Base-by-base conservation (phyloP, 2,329 filamentous ascomycete genomes). In the Cladosporium cucumerinum region DNA sequence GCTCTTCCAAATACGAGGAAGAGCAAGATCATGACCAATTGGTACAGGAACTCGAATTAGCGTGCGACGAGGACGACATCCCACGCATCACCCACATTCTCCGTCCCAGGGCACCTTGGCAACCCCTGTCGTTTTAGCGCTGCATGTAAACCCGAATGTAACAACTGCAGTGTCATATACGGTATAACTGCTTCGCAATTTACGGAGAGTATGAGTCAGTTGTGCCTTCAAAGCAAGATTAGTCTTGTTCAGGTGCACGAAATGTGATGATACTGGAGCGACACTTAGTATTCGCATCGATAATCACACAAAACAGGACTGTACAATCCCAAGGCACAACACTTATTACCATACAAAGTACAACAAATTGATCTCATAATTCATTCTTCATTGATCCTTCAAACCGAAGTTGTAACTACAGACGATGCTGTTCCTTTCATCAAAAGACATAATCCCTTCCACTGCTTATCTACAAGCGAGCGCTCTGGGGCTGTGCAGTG, bases 401-500 rank as follows among this genome's bases (percentile, higher is more conserved):
- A 46, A 46, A 30, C 25, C n/a, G 55, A 43, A 39, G 34, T 28
- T 58, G 36, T 58, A 58, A 16, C 55, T 58, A 58, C 55, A 58
- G 16, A 39, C 18, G 5, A 30, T 28, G 49, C 25, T 54, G 26
- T 21, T 28, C 18, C 26, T 21, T 54, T 28, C 55, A 58, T 39
- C 14, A 46, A 46, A 12, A 32, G 25, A 14, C 51, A 28, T 55
- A n/a, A n/a, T 34, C 18, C 28, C 18, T 28, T 18, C 11, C 23
- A 25, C 43, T 23, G 39, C 36, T 5, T 25, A 51, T 67, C 36
- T 67, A 67, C 57, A 67, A 57, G 28, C 66, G 57, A 25, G 66
- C 63, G 49, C 59, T 67, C 55, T 65, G 55, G 28, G 51, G 55
- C 48, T 64, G 58, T 18, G 66, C 60, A 48, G 62, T 59, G 46